Percentiles rank a stretch among this genome's conserved stretches.
phyloP scores from a whole-genome alignment of 106 monocot species.

The Xerophyta viscosa region DNA sequence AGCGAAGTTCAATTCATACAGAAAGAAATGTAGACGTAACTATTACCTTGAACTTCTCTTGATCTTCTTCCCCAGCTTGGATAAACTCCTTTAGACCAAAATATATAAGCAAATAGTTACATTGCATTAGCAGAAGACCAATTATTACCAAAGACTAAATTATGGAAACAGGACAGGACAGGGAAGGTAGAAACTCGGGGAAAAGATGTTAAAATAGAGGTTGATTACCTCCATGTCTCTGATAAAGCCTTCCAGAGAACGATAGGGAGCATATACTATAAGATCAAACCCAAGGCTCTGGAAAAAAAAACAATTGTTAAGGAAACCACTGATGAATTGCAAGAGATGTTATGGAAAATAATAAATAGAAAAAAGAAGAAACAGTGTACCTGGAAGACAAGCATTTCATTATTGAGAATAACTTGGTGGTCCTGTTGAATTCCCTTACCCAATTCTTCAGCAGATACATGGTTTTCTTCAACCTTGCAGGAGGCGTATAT shows the following conservation, averaged over 20 bases:
- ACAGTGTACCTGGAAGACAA: constrained; percentile 62
- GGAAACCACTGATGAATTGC: too few species aligned
- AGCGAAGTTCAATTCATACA: too few species aligned
- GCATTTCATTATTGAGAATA: constrained; percentile 94
- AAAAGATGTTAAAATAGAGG: not conserved
- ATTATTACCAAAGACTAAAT: not conserved
- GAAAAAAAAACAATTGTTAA: not conserved
- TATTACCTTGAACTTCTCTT: constrained; percentile 48
- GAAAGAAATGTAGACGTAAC: not conserved
- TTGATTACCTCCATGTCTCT: constrained; percentile 64
- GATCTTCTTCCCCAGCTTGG: constrained; percentile 20
- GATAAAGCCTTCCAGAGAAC: constrained; percentile 79
- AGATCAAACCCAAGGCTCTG: constrained; percentile 94
- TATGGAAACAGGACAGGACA: not conserved
- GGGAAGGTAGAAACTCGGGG: not conserved
- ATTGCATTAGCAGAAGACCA: not conserved
- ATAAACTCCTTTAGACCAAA: constrained; percentile 39
- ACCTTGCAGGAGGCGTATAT: constrained; percentile 93
- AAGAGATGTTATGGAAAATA: too few species aligned
- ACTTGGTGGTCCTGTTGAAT: constrained; percentile 94
- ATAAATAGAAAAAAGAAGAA: constrained; percentile 3
- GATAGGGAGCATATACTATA: constrained; percentile 91
- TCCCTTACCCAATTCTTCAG: constrained; percentile 96
- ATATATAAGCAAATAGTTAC: not conserved
- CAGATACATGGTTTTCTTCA: constrained; percentile 98